Percentiles rank a stretch among this genome's conserved stretches.
Conservation (phyloP, 2,329 filamentous ascomycete species). For the Coleophoma cylindrospora region DNA sequence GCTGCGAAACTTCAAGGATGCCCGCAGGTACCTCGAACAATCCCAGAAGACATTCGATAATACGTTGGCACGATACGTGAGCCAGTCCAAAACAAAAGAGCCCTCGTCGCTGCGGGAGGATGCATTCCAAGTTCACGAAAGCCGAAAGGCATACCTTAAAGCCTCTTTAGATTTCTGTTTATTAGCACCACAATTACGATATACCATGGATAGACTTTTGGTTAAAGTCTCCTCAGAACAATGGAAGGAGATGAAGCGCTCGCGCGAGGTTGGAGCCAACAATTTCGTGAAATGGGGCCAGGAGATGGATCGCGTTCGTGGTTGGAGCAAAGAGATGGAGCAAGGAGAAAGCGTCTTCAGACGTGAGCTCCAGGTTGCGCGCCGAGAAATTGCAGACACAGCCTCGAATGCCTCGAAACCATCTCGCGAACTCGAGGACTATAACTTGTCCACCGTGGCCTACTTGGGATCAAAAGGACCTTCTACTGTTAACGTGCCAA, state of each 20-base stretch:
- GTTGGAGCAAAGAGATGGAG: conserved; percentile 95
- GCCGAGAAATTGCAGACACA: conserved; percentile 76
- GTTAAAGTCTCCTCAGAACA: conserved; percentile 81
- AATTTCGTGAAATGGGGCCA: conserved; percentile 61
- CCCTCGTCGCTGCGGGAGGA: conserved; percentile 87
- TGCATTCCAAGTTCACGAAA: conserved; percentile 92
- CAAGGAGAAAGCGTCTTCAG: conserved; percentile 78
- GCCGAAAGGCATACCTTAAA: conserved; percentile 83
- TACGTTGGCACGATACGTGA: conserved; percentile 73
- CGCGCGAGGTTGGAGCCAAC: conserved; percentile 58
- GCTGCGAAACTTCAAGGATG: conserved; percentile 80
- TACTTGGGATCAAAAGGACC: conserved; percentile 71
- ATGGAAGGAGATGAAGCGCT: conserved; percentile 77
- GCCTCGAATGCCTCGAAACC: conserved; percentile 69
- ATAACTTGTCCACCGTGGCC: conserved; percentile 83
- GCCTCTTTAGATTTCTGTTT: conserved; percentile 92
- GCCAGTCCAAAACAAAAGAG: conserved; percentile 90
- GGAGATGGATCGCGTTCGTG: conserved; percentile 87
- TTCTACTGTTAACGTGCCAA: conserved; percentile 41
- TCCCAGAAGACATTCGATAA: conserved; percentile 82
- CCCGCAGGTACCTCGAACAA: conserved; percentile 67
- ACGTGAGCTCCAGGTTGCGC: conserved; percentile 71
- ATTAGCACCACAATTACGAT: conserved; percentile 78
- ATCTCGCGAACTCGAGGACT: conserved; percentile 89
- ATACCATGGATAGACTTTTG: conserved; percentile 78